These are phyloP conservation scores for Microbotryum lychnidis-dioicae DNA, from an alignment of 1,284 basidiomycete species.

Conservation along the genomic window DNA sequence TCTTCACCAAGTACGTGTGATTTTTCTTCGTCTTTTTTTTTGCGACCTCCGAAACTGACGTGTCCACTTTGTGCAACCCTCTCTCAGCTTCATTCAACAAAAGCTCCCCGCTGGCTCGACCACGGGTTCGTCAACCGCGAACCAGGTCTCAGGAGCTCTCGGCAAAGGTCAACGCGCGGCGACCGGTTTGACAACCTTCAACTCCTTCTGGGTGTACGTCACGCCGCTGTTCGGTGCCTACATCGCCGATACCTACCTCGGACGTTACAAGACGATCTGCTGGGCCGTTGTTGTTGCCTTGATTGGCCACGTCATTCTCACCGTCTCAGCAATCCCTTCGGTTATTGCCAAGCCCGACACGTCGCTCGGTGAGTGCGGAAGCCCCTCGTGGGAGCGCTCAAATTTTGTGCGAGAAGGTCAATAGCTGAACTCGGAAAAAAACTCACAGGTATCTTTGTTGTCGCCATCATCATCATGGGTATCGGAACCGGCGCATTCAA, in stretches of 20 bases:
- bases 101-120: conserved; percentile 32
- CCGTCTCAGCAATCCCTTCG: conserved; percentile 61
- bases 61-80: neutral
- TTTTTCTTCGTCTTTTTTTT: too few relatives aligned
- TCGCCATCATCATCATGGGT: conserved; percentile 61
- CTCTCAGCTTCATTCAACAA: conserved; percentile 40
- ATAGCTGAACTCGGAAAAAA: conserved; percentile 38
- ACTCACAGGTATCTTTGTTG: conserved; percentile 48
- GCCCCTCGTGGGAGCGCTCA: conserved; percentile 52
- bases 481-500: conserved; percentile 64
- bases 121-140: conserved; percentile 14
- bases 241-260: conserved; percentile 42
- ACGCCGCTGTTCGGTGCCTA: conserved; percentile 33
- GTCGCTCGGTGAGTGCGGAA: conserved; percentile 54
- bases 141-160: conserved; percentile 34
- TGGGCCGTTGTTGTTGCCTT: conserved; percentile 41
- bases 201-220: conserved; percentile 36
- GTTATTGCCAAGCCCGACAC: conserved; percentile 54
- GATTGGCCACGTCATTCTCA: conserved; percentile 58
- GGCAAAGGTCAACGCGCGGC: conserved; percentile 49
- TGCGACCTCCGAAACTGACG: neutral
- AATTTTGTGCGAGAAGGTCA: conserved; percentile 43
- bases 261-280: conserved; percentile 46
- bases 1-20: conserved; percentile 15
- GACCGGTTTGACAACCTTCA: conserved; percentile 25